phyloP scores from a whole-genome alignment of 225 moss, liverwort and hornwort genomes.

The Rhytidiadelphus loreus region DNA sequence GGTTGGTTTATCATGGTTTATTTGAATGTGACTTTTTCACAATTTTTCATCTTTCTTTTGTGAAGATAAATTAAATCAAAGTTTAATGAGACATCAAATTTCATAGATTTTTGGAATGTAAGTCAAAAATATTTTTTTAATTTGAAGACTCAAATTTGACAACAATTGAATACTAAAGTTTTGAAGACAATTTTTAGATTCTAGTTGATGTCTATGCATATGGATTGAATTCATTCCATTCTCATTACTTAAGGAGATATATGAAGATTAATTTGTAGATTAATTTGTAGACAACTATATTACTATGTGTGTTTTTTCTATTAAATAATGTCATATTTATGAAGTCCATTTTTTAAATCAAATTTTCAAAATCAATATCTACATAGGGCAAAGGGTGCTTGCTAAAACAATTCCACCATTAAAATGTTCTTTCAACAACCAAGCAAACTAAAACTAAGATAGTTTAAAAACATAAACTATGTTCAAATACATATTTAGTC shows the following conservation, averaged over 20 bases:
- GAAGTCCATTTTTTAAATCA: too few species aligned
- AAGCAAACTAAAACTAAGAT: neutral
- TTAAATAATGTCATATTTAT: too few species aligned
- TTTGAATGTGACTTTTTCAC: neutral
- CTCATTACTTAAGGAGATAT: neutral
- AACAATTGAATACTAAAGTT: neutral
- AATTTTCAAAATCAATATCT: too few species aligned
- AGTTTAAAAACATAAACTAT: neutral
- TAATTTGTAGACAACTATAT: neutral
- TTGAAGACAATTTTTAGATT: neutral
- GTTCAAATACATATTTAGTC: neutral
- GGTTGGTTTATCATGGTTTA: neutral
- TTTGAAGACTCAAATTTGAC: neutral
- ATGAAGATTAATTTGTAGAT: neutral
- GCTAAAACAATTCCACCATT: neutral
- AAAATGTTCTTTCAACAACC: neutral
- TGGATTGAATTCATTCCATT: neutral
- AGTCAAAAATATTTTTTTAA: neutral
- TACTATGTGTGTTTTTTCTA: neutral
- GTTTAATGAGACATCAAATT: neutral
- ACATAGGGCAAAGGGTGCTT: neutral
- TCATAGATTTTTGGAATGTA: neutral
- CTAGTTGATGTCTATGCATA: neutral
- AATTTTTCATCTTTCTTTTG: neutral
- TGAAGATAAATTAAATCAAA: neutral